phyloP scores from a whole-genome alignment of 169 alveolate genomes.

The Eimeria maxima region DNA sequence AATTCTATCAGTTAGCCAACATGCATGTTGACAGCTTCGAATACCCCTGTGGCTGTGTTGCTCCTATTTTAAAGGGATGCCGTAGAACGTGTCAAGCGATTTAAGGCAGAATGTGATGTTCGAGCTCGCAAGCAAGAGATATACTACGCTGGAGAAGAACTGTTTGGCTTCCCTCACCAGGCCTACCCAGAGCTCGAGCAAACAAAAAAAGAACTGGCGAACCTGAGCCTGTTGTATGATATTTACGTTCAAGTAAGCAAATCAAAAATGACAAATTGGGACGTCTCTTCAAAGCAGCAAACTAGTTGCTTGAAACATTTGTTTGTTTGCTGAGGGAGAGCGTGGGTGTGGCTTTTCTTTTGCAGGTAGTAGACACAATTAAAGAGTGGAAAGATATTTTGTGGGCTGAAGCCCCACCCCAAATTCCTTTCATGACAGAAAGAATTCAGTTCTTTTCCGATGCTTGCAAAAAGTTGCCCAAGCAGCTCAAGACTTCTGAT shows the following conservation, averaged over 20 bases:
- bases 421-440: conserved; percentile 93
- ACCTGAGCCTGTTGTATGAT: conserved; percentile 95
- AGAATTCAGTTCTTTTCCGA: conserved; percentile 88
- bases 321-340: not conserved
- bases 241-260: conserved; percentile 89
- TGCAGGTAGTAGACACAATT: conserved; percentile 94
- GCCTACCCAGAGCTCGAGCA: conserved; percentile 96
- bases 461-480: conserved; percentile 95
- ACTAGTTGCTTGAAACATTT: not conserved
- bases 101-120: conserved; percentile 90
- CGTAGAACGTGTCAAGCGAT: conserved; percentile 92
- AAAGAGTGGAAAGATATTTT: conserved; percentile 95
- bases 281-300: not conserved
- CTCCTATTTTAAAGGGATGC: conserved; percentile 90
- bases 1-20: not conserved
- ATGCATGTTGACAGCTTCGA: not conserved
- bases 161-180: conserved; percentile 97
- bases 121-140: conserved; percentile 92
- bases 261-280: not conserved
- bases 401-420: conserved; percentile 95
- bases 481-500: conserved; percentile 96
- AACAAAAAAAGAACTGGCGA: conserved; percentile 95
- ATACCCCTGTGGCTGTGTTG: conserved; percentile 83
- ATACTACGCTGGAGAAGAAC: conserved; percentile 95
- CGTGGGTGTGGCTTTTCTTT: conserved; percentile 19